These are phyloP conservation scores for Chytridium lagenaria DNA, from an alignment of 371 early-diverging fungal species.

Conservation along the genomic window DNA sequence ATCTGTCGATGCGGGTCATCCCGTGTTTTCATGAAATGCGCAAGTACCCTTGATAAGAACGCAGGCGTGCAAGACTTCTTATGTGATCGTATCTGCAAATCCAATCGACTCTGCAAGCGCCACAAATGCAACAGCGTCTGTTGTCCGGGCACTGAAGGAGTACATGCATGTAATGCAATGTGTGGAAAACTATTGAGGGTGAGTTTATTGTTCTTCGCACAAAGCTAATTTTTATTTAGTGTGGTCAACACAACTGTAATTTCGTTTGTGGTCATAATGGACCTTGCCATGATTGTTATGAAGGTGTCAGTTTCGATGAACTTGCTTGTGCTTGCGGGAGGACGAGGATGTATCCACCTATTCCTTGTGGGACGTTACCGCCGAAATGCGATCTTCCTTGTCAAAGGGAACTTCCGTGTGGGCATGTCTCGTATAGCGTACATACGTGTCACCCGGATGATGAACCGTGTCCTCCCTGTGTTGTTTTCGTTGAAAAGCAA, in stretches of 20 bases:
- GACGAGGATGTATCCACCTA: conserved; percentile 51
- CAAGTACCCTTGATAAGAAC: not conserved
- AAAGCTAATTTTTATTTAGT: conserved; percentile 19
- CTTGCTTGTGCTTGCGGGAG: conserved; percentile 52
- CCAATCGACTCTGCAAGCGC: conserved; percentile 43
- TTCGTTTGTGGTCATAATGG: conserved; percentile 52
- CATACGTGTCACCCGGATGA: conserved; percentile 54
- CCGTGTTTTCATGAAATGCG: conserved; percentile 15
- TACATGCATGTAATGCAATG: conserved; percentile 49
- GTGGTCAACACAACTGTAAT: conserved; percentile 50
- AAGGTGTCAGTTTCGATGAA: conserved; percentile 57
- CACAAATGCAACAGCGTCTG: conserved; percentile 50
- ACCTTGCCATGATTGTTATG: conserved; percentile 54
- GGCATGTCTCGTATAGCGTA: conserved; percentile 42
- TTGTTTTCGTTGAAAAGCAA: conserved; percentile 46
- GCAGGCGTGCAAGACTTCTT: conserved; percentile 22
- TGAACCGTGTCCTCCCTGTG: conserved; percentile 58
- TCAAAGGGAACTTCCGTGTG: conserved; percentile 39
- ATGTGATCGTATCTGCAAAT: conserved; percentile 46
- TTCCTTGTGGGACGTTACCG: conserved; percentile 52
- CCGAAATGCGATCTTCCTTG: conserved; percentile 54
- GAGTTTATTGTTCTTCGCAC: not conserved
- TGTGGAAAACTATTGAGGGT: conserved; percentile 50
- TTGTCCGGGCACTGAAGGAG: conserved; percentile 34
- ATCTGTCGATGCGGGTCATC: conserved; percentile 13